These are phyloP conservation scores for Psilocybe cubensis DNA, from an alignment of 768 basidiomycete genomes.

Conservation along the genomic window DNA sequence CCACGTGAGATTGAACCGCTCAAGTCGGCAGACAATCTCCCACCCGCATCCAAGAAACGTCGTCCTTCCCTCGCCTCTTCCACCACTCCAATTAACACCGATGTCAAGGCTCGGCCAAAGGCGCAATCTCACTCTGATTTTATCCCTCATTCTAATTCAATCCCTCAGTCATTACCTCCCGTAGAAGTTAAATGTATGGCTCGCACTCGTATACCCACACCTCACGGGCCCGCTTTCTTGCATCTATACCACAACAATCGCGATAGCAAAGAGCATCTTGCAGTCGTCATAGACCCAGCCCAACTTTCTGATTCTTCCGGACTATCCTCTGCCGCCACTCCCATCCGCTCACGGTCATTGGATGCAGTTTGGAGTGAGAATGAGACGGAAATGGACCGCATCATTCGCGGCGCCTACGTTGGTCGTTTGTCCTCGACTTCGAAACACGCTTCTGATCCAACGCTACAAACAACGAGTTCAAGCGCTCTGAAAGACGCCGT, in stretches of 20 bases:
- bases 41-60: conserved; percentile 43
- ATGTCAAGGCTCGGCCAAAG: conserved; percentile 29
- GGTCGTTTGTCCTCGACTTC: conserved; percentile 73
- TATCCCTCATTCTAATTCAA: conserved; percentile 12
- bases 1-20: conserved; percentile 41
- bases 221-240: conserved; percentile 90
- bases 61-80: conserved; percentile 35
- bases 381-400: conserved; percentile 93
- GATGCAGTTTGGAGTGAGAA: conserved; percentile 82
- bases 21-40: conserved; percentile 42
- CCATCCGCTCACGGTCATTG: conserved; percentile 80
- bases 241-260: conserved; percentile 94
- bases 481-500: conserved; percentile 32
- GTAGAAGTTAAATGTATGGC: conserved; percentile 93
- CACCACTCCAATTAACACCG: conserved; percentile 24
- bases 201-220: conserved; percentile 95
- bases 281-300: conserved; percentile 90
- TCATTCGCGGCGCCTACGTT: conserved; percentile 92
- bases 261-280: conserved; percentile 94
- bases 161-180: conserved; percentile 27
- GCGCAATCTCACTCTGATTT: conserved; percentile 22
- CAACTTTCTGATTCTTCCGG: conserved; percentile 63
- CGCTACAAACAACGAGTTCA: conserved; percentile 19
- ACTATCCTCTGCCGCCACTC: conserved; percentile 42
- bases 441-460: conserved; percentile 45